Evolutionary conservation across 441 rosid genomes (phyloP), one percentile per base, ranked within the genome.

Genomic region (Theobroma grandiflorum): DNA sequence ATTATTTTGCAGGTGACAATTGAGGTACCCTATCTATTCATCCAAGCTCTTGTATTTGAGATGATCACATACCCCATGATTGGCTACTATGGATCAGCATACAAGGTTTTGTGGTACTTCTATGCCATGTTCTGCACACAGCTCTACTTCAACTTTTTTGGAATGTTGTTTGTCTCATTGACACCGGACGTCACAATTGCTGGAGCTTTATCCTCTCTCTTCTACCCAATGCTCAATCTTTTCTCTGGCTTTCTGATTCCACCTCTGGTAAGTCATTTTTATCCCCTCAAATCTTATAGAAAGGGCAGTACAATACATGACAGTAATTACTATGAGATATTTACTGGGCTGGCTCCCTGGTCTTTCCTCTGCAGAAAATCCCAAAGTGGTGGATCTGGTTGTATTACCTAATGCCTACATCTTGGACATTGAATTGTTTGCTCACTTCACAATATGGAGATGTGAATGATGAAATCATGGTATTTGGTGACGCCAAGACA

Each of bases 361-460:
- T 52, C 35, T 16, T 47, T 75, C 31, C 62, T 74, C 8, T 84
- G 84, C 90, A 90, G 93, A 79, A 87, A 85, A 84, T 90, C 58
- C 95, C 90, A 0, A 84, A 82, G 55, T 89, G 91, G 92, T 89
- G 95, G 93, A 75, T 88, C 9, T 91, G 93, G 95, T 57, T 83
- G 40, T 88, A 87, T 74, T 86, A 87, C 72, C 12, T 87, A 33
- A 83, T 71, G 31, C 93, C 93, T 8, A 85, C 89, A 3, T 87
- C 91, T 1, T 85, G 93, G 94, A 82, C 86, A 5, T 74, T 91
- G 62, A 85, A 87, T 31, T 77, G 88, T 57, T 68, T 87, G 79
- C 86, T 91, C 47, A 81, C 89, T 64, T 90, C 91, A 45, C 95
- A 90, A 26, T 88, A 90, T 53, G 92, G 92, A 0, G 93, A 90